Evolutionary conservation across 306 rosid genomes (phyloP).

Genomic region (Ziziphus jujuba): DNA sequence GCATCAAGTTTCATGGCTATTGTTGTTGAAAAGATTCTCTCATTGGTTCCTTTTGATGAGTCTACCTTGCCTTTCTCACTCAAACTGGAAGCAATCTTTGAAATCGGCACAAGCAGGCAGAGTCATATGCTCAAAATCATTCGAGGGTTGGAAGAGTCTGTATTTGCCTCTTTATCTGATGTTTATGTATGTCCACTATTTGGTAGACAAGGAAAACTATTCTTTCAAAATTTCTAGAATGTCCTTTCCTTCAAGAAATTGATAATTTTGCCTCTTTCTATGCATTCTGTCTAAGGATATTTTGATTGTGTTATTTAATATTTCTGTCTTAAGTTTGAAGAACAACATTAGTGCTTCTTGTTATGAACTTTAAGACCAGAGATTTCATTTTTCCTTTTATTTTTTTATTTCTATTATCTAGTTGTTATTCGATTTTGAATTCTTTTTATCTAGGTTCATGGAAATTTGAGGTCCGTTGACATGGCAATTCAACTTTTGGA

Average conservation of each 20-base stretch:
- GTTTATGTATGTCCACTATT: slow-evolving; percentile 46
- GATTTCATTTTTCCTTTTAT: slow-evolving; percentile 2
- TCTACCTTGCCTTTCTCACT: slow-evolving; percentile 52
- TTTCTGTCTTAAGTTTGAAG: not conserved
- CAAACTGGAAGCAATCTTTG: slow-evolving; percentile 67
- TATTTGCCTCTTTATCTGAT: slow-evolving; percentile 52
- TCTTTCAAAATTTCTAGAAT: slow-evolving; percentile 24
- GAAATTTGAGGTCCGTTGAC: slow-evolving; percentile 48
- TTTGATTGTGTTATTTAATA: not conserved
- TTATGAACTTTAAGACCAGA: not conserved
- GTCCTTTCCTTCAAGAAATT: slow-evolving; percentile 9
- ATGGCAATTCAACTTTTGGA: slow-evolving; percentile 61
- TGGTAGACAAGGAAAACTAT: slow-evolving; percentile 5
- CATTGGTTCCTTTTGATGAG: slow-evolving; percentile 53
- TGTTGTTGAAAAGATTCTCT: slow-evolving; percentile 60
- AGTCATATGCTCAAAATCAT: slow-evolving; percentile 66
- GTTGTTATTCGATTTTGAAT: slow-evolving; percentile 25
- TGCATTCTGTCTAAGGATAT: not conserved
- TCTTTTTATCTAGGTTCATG: slow-evolving; percentile 51
- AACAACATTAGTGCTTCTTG: not conserved
- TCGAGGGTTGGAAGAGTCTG: slow-evolving; percentile 65
- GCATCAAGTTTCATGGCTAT: slow-evolving; percentile 50
- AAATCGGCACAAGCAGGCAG: slow-evolving; percentile 68
- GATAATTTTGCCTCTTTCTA: slow-evolving; percentile 11
- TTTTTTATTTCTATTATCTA: slow-evolving; percentile 15